Percentiles rank a stretch among this genome's conserved stretches.
Evolutionary conservation across 2,329 filamentous ascomycete genomes (phyloP).

Genomic region (Alternaria ventricosa): DNA sequence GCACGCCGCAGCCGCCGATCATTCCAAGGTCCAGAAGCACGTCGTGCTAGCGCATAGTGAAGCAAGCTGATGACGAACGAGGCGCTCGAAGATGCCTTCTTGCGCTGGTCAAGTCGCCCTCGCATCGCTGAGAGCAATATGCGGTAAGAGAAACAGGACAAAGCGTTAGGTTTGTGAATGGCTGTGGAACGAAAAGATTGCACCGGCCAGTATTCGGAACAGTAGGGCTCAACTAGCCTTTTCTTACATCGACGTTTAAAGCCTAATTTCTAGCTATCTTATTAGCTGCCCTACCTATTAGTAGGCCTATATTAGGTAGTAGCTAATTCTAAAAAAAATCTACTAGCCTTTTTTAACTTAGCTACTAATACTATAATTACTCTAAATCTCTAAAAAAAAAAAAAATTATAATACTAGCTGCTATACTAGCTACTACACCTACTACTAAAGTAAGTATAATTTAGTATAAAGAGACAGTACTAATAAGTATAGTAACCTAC

Average conservation of each 20-base stretch:
- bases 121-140: background rate
- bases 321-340: too few relatives aligned
- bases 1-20: conserved; percentile 24
- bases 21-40: conserved; percentile 10
- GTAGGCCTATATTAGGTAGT: too few relatives aligned
- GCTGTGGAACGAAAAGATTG: background rate
- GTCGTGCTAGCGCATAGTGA: conserved; percentile 15
- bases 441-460: too few relatives aligned
- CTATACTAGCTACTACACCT: too few relatives aligned
- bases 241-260: too few relatives aligned
- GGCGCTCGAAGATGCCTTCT: conserved; percentile 17
- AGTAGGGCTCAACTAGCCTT: background rate
- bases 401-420: too few relatives aligned
- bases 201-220: background rate
- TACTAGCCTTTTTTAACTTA: background rate
- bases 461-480: too few relatives aligned
- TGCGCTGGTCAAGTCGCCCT: background rate
- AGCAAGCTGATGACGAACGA: conserved; percentile 33
- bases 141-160: background rate
- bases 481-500: too few relatives aligned
- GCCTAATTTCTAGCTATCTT: too few relatives aligned
- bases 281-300: too few relatives aligned
- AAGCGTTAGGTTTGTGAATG: background rate
- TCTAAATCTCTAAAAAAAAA: too few relatives aligned
- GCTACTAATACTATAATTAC: too few relatives aligned